These are phyloP conservation scores for Phialophora verrucosa DNA, from an alignment of 2,329 filamentous ascomycete species.

Conservation along the genomic window DNA sequence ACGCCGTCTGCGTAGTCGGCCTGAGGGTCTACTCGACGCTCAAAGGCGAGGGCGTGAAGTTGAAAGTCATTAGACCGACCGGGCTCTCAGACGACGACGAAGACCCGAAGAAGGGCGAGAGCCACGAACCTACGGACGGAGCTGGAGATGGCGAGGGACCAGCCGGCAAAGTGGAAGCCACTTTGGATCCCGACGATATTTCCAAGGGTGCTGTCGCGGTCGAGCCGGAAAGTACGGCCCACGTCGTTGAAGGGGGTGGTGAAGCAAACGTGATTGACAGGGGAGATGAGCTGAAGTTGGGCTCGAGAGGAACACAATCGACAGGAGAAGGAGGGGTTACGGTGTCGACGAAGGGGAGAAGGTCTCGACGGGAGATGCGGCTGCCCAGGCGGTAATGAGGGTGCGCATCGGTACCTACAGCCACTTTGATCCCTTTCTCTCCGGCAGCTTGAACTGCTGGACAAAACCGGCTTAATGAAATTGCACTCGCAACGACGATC, in stretches of 20 bases:
- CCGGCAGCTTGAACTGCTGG: too few relatives aligned
- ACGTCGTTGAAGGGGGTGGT: neutral
- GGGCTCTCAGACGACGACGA: slow-evolving; percentile 10
- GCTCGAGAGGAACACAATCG: neutral
- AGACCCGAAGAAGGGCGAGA: slow-evolving; percentile 1
- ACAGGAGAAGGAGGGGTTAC: neutral
- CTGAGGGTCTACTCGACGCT: slow-evolving; percentile 59
- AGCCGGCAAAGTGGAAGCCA: neutral
- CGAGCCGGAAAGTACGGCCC: slow-evolving; percentile 20
- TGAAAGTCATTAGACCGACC: slow-evolving; percentile 24
- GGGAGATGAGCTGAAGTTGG: slow-evolving; percentile 1
- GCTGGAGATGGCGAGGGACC: neutral
- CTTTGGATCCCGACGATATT: slow-evolving; percentile 33
- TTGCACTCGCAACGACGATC: too few relatives aligned
- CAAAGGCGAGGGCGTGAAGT: slow-evolving; percentile 24
- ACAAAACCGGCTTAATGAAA: too few relatives aligned
- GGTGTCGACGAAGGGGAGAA: neutral
- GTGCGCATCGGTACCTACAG: too few relatives aligned
- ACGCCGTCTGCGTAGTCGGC: slow-evolving; percentile 65
- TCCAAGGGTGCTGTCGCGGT: slow-evolving; percentile 28
- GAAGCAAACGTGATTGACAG: neutral
- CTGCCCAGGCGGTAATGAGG: neutral
- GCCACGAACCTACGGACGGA: neutral
- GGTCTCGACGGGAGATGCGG: neutral
- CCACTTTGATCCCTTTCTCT: too few relatives aligned